Evolutionary conservation across 805 yeast species (phyloP).

Genomic region (Kodamaea nitidulidarum): DNA sequence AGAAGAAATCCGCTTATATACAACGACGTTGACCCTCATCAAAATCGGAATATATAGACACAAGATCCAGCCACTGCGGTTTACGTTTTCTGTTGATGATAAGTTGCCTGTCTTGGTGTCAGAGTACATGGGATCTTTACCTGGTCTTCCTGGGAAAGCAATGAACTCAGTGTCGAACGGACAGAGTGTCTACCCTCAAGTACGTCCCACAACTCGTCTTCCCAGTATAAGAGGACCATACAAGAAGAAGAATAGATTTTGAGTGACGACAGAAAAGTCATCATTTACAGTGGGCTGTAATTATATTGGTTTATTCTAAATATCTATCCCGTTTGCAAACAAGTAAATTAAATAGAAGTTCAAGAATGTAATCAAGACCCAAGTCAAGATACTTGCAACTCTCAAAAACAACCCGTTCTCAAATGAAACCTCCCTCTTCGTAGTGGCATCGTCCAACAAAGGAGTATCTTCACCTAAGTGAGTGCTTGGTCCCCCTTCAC

Average conservation of each 20-base stretch:
- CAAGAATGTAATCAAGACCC: conserved; percentile 37
- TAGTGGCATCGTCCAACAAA: conserved; percentile 12
- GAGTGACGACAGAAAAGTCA: background rate
- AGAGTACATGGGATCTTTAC: conserved; percentile 76
- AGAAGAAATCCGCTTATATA: conserved; percentile 26
- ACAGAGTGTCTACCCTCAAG: conserved; percentile 1
- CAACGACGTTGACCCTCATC: conserved; percentile 27
- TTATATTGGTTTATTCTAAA: conserved; percentile 14
- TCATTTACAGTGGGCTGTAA: too few relatives aligned
- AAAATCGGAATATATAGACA: conserved; percentile 30
- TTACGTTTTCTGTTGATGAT: conserved; percentile 31
- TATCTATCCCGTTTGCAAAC: conserved; percentile 39
- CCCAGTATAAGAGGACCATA: conserved; percentile 39
- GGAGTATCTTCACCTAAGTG: conserved; percentile 14
- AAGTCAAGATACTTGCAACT: conserved; percentile 32
- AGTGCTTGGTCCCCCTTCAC: conserved; percentile 6
- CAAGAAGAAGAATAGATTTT: conserved; percentile 28
- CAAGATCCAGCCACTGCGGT: conserved; percentile 21
- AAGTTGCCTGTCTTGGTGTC: conserved; percentile 66
- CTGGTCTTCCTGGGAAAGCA: conserved; percentile 43
- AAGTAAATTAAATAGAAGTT: conserved; percentile 40
- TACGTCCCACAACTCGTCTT: conserved; percentile 25
- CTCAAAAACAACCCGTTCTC: conserved; percentile 37
- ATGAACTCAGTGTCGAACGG: conserved; percentile 6
- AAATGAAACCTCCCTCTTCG: conserved; percentile 24